phyloP scores from a whole-genome alignment of 2,329 filamentous ascomycete genomes.

The Fusarium napiforme region DNA sequence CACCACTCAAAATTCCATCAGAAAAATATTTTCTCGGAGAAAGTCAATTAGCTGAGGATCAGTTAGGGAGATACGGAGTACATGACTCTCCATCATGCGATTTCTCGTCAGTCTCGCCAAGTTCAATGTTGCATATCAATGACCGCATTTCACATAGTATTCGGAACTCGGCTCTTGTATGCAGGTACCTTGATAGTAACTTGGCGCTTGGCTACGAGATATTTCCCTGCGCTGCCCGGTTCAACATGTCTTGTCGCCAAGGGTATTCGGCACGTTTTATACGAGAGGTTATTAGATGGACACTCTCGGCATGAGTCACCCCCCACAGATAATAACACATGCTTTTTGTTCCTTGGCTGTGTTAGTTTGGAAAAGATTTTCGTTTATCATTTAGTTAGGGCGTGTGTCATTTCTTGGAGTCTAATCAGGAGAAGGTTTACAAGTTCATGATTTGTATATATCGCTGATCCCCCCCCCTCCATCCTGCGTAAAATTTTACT shows the following conservation, averaged over 20 bases:
- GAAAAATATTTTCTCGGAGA: fast-evolving
- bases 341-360: not conserved
- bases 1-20: not conserved
- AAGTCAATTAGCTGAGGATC: not conserved
- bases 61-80: no score
- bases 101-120: not conserved
- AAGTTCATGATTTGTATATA: conserved; percentile 1
- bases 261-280: not conserved
- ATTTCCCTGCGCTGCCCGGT: not conserved
- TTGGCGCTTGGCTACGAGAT: not conserved
- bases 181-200: not conserved
- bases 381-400: not conserved
- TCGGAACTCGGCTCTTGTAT: conserved; percentile 1
- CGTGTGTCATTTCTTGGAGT: not conserved
- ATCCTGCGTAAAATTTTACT: not conserved
- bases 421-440: not conserved
- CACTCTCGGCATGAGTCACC: conserved; percentile 1
- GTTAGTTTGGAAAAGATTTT: not conserved
- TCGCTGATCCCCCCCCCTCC: not conserved
- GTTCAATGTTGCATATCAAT: not conserved
- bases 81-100: not conserved
- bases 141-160: not conserved
- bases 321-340: not conserved
- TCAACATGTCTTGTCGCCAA: not conserved
- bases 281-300: not conserved